Conservation (phyloP, 306 rosid species). For the Leucaena leucocephala region DNA sequence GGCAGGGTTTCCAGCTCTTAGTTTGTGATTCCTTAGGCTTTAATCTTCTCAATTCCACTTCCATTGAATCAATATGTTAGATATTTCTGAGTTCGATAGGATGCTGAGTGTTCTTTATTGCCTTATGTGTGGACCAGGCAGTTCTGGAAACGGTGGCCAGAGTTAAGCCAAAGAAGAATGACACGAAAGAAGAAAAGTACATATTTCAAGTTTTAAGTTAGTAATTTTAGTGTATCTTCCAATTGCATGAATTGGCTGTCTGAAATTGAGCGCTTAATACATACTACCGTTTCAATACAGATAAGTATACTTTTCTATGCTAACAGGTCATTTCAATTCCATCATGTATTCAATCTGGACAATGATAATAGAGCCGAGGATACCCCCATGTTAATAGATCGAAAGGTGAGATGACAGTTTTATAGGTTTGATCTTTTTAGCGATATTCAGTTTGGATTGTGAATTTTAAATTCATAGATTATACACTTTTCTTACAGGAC, state of each 20-base stretch:
- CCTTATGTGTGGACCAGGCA: constrained; percentile 69
- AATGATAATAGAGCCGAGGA: constrained; percentile 85
- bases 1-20: constrained; percentile 21
- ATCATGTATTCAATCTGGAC: constrained; percentile 80
- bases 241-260: constrained; percentile 15
- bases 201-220: constrained; percentile 35
- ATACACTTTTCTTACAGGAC: constrained; percentile 63
- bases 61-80: background rate
- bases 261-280: constrained; percentile 15
- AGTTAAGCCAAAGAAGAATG: constrained; percentile 93
- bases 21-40: constrained; percentile 30
- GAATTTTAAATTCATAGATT: constrained; percentile 26
- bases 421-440: constrained; percentile 14
- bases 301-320: constrained; percentile 30
- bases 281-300: constrained; percentile 22
- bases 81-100: constrained; percentile 20
- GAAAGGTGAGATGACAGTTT: constrained; percentile 67
- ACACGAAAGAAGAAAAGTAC: constrained; percentile 94
- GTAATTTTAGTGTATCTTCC: constrained; percentile 28
- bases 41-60: constrained; percentile 14
- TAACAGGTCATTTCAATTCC: constrained; percentile 76
- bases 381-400: constrained; percentile 92
- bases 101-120: constrained; percentile 40
- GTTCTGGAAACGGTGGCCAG: constrained; percentile 98
- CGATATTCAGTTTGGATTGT: background rate